These are phyloP conservation scores for Leccinum pellstonianum DNA, from an alignment of 768 basidiomycete genomes.

Conservation along the genomic window DNA sequence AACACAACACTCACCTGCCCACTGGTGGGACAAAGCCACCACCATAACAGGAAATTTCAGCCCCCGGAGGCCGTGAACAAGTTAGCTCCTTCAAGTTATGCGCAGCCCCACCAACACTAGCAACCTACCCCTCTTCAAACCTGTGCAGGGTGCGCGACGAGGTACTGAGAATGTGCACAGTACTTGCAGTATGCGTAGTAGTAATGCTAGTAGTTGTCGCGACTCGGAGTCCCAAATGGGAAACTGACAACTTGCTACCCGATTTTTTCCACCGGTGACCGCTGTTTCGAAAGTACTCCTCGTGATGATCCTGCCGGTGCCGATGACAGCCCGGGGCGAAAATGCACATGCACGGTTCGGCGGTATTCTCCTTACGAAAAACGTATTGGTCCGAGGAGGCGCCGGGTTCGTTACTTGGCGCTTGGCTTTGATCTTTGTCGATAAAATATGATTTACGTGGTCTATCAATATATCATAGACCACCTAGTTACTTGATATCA, in stretches of 20 bases:
- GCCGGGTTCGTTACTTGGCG: too few species aligned
- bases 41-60: slow-evolving; percentile 4
- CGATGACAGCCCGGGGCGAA: neutral
- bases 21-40: slow-evolving; percentile 17
- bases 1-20: slow-evolving; percentile 3
- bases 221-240: neutral
- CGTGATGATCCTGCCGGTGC: neutral
- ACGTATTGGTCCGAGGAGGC: neutral
- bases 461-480: too few species aligned
- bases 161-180: neutral
- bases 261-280: neutral
- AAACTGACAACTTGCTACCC: neutral
- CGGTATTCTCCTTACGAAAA: neutral
- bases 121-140: neutral
- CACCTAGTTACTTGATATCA: too few species aligned
- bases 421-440: too few species aligned
- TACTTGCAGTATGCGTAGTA: too few species aligned
- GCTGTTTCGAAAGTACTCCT: neutral
- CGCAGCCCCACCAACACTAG: neutral
- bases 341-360: neutral
- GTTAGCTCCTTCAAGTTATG: neutral
- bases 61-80: neutral
- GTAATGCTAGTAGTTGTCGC: too few species aligned
- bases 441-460: too few species aligned
- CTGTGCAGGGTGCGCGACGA: neutral